Evolutionary conservation across 2,329 filamentous ascomycete species (phyloP).

Genomic region (Hypoxylon sp.): DNA sequence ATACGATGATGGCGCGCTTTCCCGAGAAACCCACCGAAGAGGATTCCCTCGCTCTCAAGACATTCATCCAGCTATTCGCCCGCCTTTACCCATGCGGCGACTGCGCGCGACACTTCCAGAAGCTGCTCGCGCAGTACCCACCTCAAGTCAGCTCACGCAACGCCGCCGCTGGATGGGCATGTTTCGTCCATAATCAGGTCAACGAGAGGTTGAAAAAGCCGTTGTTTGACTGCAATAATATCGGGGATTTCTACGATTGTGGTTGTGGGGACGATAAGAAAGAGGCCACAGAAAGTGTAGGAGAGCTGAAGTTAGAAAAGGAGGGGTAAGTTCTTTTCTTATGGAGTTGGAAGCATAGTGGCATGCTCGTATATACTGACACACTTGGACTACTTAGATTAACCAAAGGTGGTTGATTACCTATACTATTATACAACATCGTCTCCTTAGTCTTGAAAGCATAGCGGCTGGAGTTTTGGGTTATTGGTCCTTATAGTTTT

Average conservation of each 20-base stretch:
- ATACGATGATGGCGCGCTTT: slow-evolving; percentile 79
- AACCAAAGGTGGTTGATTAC: slow-evolving; percentile 36
- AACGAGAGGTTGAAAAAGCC: slow-evolving; percentile 75
- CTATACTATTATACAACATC: slow-evolving; percentile 1
- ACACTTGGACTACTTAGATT: slow-evolving; percentile 20
- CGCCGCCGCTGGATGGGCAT: slow-evolving; percentile 77
- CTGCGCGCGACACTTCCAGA: slow-evolving; percentile 77
- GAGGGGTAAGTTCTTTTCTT: slow-evolving; percentile 42
- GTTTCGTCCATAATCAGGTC: slow-evolving; percentile 77
- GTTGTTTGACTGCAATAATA: slow-evolving; percentile 75
- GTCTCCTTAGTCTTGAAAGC: slow-evolving; percentile 18
- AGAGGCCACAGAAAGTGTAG: slow-evolving; percentile 52
- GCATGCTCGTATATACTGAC: slow-evolving; percentile 19
- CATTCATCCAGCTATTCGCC: slow-evolving; percentile 76
- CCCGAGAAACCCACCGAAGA: slow-evolving; percentile 75
- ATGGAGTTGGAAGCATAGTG: neutral
- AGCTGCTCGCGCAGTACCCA: slow-evolving; percentile 72
- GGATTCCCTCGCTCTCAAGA: slow-evolving; percentile 74
- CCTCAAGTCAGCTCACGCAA: slow-evolving; percentile 76
- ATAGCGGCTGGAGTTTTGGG: slow-evolving; percentile 38
- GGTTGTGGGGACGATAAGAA: slow-evolving; percentile 77
- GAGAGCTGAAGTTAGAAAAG: slow-evolving; percentile 52
- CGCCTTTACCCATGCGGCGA: slow-evolving; percentile 80
- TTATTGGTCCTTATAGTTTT: slow-evolving; percentile 12
- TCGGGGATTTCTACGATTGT: slow-evolving; percentile 80